Conservation (phyloP, 2,329 filamentous ascomycete genomes). For the Decorospora gaudefroyi region DNA sequence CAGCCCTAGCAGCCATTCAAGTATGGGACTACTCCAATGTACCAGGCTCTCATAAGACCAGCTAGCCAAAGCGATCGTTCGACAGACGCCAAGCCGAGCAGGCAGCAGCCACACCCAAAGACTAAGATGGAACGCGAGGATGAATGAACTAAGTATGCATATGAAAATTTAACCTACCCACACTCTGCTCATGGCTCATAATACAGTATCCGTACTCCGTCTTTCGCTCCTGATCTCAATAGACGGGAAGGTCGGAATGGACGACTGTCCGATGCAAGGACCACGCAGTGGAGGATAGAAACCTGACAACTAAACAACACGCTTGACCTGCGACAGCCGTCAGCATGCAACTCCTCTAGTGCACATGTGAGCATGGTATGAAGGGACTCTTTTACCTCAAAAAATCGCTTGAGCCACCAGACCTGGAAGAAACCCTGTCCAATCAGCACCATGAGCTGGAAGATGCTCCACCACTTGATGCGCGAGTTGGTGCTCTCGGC, state of each 20-base stretch:
- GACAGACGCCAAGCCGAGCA: constrained; percentile 5
- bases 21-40: neutral
- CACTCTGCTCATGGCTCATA: constrained; percentile 1
- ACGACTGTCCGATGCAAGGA: constrained; percentile 2
- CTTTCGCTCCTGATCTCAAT: no score
- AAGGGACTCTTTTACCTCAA: constrained; percentile 65
- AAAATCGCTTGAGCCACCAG: constrained; percentile 99
- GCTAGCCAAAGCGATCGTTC: neutral
- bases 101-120: constrained; percentile 3
- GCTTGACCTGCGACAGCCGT: constrained; percentile 36
- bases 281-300: no score
- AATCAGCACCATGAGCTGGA: constrained; percentile 85
- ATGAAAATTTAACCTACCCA: constrained; percentile 4
- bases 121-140: constrained; percentile 1
- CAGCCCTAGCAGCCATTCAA: neutral
- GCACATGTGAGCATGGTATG: neutral
- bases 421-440: constrained; percentile 97
- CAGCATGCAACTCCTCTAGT: constrained; percentile 5
- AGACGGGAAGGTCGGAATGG: no score
- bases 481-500: constrained; percentile 96
- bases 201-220: constrained; percentile 14
- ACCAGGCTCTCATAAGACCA: neutral
- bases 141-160: constrained; percentile 5
- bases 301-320: constrained; percentile 35
- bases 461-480: constrained; percentile 99